Evolutionary conservation across 495 filamentous ascomycete genomes (phyloP).

Genomic region (Xylaria longipes): DNA sequence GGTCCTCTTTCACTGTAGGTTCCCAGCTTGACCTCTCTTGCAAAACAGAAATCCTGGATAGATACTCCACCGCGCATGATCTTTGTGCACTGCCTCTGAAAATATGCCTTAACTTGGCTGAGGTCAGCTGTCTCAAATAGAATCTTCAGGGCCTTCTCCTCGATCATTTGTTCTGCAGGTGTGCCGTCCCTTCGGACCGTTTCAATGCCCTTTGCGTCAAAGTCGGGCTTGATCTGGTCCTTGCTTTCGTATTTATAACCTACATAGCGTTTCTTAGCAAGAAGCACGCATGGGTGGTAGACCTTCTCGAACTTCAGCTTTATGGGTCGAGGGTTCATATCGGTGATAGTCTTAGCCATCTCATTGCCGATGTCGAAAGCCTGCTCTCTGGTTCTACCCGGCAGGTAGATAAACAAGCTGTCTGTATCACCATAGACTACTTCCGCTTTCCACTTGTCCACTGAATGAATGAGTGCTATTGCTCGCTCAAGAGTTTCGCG

Average conservation of each 20-base stretch:
- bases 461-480: constrained; percentile 89
- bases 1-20: constrained; percentile 80
- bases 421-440: constrained; percentile 99
- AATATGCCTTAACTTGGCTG: constrained; percentile 88
- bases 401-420: constrained; percentile 91
- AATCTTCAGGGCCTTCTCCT: constrained; percentile 85
- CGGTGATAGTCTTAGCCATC: constrained; percentile 87
- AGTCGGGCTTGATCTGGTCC: constrained; percentile 81
- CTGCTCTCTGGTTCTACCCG: constrained; percentile 82
- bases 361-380: constrained; percentile 93
- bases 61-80: constrained; percentile 90
- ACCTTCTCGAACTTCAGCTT: constrained; percentile 99
- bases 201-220: constrained; percentile 98
- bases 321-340: constrained; percentile 88
- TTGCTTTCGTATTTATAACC: constrained; percentile 94
- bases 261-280: constrained; percentile 98
- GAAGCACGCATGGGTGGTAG: constrained; percentile 89
- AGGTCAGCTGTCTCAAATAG: constrained; percentile 90
- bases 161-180: constrained; percentile 95
- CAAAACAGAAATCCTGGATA: constrained; percentile 95
- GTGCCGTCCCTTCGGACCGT: constrained; percentile 95
- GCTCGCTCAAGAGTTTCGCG: constrained; percentile 94
- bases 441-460: constrained; percentile 87
- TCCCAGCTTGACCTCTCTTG: constrained; percentile 87
- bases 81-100: constrained; percentile 87